Conservation (phyloP, 1,284 basidiomycete species). For the Meira nashicola region DNA sequence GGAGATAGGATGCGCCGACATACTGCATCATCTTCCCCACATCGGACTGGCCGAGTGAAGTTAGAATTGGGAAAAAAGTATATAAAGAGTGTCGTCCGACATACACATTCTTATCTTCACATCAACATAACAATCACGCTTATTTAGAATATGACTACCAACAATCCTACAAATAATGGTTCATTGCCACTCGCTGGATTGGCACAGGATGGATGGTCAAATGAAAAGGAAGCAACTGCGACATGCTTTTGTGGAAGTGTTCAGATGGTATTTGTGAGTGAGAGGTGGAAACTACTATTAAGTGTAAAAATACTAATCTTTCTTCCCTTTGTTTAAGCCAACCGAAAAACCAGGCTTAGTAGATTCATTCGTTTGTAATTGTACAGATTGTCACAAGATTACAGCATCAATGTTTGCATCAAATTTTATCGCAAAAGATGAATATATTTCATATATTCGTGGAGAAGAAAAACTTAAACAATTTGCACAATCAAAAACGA, state of each 20-base stretch:
- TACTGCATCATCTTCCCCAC: too few species aligned
- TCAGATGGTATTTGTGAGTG: slow-evolving; percentile 50
- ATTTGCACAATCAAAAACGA: slow-evolving; percentile 38
- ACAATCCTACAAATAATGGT: slow-evolving; percentile 18
- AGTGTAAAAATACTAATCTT: background rate
- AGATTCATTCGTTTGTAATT: slow-evolving; percentile 50
- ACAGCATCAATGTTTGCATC: slow-evolving; percentile 52
- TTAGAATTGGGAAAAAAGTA: too few species aligned
- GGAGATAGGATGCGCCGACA: too few species aligned
- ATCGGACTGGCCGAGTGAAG: too few species aligned
- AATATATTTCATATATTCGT: slow-evolving; percentile 38
- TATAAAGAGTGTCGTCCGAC: too few species aligned
- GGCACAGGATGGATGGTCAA: slow-evolving; percentile 44
- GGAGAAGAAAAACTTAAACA: slow-evolving; percentile 43
- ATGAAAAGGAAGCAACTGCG: slow-evolving; percentile 44
- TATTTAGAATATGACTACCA: background rate
- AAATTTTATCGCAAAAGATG: slow-evolving; percentile 45
- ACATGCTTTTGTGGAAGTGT: slow-evolving; percentile 53
- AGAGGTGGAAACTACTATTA: background rate
- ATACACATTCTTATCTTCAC: too few species aligned
- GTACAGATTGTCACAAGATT: slow-evolving; percentile 52
- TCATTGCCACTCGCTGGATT: slow-evolving; percentile 24
- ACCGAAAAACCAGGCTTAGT: slow-evolving; percentile 41
- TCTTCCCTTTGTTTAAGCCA: slow-evolving; percentile 28
- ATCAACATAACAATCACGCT: background rate